Conservation (phyloP, 768 basidiomycete genomes). For the Rhodocollybia butyracea region DNA sequence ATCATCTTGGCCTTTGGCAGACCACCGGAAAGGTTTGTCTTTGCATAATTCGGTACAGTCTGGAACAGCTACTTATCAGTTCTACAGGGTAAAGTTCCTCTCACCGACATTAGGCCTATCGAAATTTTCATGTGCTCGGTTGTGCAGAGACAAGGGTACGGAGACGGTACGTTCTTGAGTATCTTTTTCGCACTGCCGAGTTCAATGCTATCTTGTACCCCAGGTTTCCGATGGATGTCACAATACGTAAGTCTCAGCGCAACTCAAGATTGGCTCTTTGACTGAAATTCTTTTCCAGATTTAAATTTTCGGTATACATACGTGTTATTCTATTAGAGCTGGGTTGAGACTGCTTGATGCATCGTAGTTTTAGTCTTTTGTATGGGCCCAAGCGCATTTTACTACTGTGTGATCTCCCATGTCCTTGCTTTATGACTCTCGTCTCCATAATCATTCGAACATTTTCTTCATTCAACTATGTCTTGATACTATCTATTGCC, state of each 20-base stretch:
- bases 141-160: conserved; percentile 97
- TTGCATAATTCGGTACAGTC: neutral
- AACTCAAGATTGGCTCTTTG: neutral
- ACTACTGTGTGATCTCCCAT: neutral
- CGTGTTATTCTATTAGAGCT: neutral
- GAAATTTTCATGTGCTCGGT: conserved; percentile 99
- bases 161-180: conserved; percentile 62
- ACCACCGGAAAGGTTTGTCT: conserved; percentile 93
- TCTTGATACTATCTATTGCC: conserved; percentile 51
- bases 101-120: conserved; percentile 95
- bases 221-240: conserved; percentile 93
- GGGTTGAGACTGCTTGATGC: neutral
- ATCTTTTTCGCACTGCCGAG: neutral
- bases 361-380: neutral
- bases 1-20: conserved; percentile 93
- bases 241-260: conserved; percentile 77
- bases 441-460: conserved; percentile 16
- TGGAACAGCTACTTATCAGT: neutral
- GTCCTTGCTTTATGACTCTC: conserved; percentile 10
- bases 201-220: conserved; percentile 9
- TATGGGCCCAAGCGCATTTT: neutral
- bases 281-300: conserved; percentile 26
- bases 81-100: conserved; percentile 88
- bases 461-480: conserved; percentile 42
- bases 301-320: conserved; percentile 20